Evolutionary conservation across 495 filamentous ascomycete species (phyloP), one percentile per base, ranked within the genome.

Genomic region (Ramalina intermedia): DNA sequence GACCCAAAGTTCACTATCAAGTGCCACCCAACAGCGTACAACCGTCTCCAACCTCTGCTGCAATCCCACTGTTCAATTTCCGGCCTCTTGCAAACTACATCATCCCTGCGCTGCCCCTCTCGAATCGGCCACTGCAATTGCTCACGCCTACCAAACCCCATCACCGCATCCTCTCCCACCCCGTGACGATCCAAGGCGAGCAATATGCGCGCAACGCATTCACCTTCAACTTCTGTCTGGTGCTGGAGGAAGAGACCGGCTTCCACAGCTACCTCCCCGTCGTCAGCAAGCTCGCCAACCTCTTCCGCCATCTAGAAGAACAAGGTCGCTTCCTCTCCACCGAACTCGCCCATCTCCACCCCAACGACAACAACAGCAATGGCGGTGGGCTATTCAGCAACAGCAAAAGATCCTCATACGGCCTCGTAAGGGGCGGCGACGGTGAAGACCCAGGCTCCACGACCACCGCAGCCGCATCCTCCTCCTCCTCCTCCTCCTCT

Each of bases 191-290:
- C 64, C 76, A 75, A 7, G 76, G 82, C 40, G 68, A 72, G 23
- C 73, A 73, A 40, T 90, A 98, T 61, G 74, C 82, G 47, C 83
- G 91, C 46, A 98, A 96, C 66, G 84, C 94, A 61, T 96, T 93
- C 67, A 93, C 94, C 60, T 98, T 96, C 76, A 96, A 96, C 61
- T 94, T 96, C 56, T 85, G 85, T 43, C 62, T 96, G 18, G 86
- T 98, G 14, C 69, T 98, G 37, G 76, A 79, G 41, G 82, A 82
- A 49, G 78, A 82, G 57, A 71, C 68, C 6, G 80, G 84, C 50
- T 76, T 75, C 52, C 71, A 70, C 54, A 72, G 67, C 36, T 93
- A 93, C 61, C 80, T 87, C 63, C 81, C 79, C 50, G 85, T 96
- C 37, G 87, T 91, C 33, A 70, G 80, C 55, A 85, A 93, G 55